A percentile compares a stretch with the other conserved stretches of the same genome.
Evolutionary conservation across 495 filamentous ascomycete genomes (phyloP).

Genomic region (Hypoxylon trugodes): DNA sequence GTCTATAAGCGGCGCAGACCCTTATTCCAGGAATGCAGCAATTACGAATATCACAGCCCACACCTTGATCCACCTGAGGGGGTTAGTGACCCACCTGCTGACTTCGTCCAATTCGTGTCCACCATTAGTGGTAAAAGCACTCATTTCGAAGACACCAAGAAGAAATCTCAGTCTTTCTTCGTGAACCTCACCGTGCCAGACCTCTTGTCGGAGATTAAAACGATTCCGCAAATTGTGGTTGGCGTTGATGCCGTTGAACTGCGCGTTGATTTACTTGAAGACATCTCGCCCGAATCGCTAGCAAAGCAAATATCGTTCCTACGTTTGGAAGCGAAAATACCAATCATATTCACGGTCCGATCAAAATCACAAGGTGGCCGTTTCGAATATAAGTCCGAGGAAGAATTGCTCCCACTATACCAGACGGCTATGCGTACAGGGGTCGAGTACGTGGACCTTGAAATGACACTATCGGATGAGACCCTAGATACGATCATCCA

Average conservation of each 20-base stretch:
- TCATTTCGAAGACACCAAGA: constrained; percentile 70
- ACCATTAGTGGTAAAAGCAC: constrained; percentile 73
- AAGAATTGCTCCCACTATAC: constrained; percentile 77
- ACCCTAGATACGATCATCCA: constrained; percentile 60
- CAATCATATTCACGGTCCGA: constrained; percentile 92
- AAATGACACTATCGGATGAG: constrained; percentile 83
- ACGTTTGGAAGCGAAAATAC: constrained; percentile 75
- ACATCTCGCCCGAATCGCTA: constrained; percentile 78
- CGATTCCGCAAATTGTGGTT: constrained; percentile 75
- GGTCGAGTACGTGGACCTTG: constrained; percentile 91
- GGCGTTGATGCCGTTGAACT: constrained; percentile 95
- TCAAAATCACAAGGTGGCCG: constrained; percentile 86
- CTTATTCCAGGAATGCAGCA: constrained; percentile 93
- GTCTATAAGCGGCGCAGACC: constrained; percentile 93
- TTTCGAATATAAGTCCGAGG: constrained; percentile 80
- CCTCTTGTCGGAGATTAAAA: constrained; percentile 66
- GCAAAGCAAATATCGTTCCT: constrained; percentile 83
- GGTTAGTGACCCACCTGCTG: constrained; percentile 70
- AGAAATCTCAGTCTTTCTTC: constrained; percentile 87
- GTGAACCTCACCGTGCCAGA: constrained; percentile 87
- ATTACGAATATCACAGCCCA: constrained; percentile 90
- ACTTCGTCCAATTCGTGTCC: constrained; percentile 81
- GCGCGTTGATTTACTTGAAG: constrained; percentile 88
- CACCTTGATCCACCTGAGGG: constrained; percentile 64
- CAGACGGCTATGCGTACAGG: constrained; percentile 79